A percentile compares a stretch with the other conserved stretches of the same genome.
Evolutionary conservation across 257 asterid genomes (phyloP).

Genomic region (Solanum pennellii): DNA sequence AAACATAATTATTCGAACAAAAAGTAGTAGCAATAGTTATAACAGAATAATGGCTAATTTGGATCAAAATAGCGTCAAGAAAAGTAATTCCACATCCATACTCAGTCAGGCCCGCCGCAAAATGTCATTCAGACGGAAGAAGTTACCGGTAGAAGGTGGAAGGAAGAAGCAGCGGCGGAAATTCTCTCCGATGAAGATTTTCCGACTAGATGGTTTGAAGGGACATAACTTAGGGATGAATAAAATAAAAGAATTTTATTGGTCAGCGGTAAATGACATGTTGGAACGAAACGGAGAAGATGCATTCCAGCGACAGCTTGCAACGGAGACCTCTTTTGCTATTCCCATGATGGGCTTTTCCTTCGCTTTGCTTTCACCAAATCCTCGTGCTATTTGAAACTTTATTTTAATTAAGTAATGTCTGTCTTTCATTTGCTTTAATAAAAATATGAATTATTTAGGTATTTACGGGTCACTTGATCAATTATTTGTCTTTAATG

Average conservation of each 20-base stretch:
- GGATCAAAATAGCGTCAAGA: background rate
- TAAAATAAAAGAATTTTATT: conserved; percentile 32
- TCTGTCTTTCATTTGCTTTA: background rate
- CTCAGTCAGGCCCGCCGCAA: conserved; percentile 13
- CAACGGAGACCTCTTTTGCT: conserved; percentile 53
- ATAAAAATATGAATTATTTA: background rate
- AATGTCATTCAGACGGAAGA: conserved; percentile 12
- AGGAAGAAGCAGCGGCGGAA: conserved; percentile 38
- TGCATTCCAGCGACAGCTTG: conserved; percentile 38
- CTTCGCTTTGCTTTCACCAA: conserved; percentile 13
- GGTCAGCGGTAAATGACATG: conserved; percentile 23
- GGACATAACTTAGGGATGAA: conserved; percentile 22
- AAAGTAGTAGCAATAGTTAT: background rate
- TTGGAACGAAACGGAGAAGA: conserved; percentile 27
- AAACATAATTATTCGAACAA: background rate
- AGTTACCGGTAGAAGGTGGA: conserved; percentile 26
- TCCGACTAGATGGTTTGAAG: conserved; percentile 30
- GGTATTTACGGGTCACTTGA: background rate
- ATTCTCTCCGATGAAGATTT: conserved; percentile 19
- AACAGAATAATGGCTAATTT: conserved; percentile 14
- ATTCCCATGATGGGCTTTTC: conserved; percentile 61
- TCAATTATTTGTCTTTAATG: background rate
- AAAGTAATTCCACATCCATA: background rate
- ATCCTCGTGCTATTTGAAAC: background rate
- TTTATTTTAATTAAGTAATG: background rate